A percentile compares a stretch with the other conserved stretches of the same genome.
Conservation (phyloP, 1,284 basidiomycete species). For the Marasmius tenuissimus region DNA sequence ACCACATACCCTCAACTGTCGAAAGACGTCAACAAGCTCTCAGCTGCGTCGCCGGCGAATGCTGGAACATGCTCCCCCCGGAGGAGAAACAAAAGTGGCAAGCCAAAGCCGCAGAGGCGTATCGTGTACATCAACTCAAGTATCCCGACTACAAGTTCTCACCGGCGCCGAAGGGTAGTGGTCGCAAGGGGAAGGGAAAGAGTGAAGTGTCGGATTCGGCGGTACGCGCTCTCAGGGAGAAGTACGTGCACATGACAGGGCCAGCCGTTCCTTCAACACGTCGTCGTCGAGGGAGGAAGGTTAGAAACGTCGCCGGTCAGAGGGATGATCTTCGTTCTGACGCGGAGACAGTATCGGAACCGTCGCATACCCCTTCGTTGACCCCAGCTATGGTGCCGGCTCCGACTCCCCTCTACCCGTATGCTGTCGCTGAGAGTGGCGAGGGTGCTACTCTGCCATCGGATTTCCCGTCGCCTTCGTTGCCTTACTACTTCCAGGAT, state of each 20-base stretch:
- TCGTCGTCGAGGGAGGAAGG: conserved; percentile 3
- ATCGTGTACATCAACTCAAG: conserved; percentile 35
- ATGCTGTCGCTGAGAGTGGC: not conserved
- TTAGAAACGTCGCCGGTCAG: not conserved
- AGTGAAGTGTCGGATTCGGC: not conserved
- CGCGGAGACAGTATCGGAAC: not conserved
- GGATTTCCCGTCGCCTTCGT: conserved; percentile 1
- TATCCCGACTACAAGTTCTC: conserved; percentile 48
- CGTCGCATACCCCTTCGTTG: not conserved
- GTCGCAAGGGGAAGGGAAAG: conserved; percentile 5
- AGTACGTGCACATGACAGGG: conserved; percentile 6
- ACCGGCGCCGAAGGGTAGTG: conserved; percentile 34
- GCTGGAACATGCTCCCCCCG: conserved; percentile 47
- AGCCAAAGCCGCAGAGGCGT: conserved; percentile 36
- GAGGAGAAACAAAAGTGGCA: conserved; percentile 47
- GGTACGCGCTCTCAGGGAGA: conserved; percentile 11
- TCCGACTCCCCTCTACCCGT: conserved; percentile 2
- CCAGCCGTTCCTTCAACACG: conserved; percentile 4
- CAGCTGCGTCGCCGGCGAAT: conserved; percentile 53
- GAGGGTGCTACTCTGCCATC: not conserved
- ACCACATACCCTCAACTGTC: conserved; percentile 32
- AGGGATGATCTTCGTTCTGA: not conserved
- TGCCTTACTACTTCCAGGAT: conserved; percentile 4
- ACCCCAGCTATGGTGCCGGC: not conserved
- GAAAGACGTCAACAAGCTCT: conserved; percentile 59